Base-by-base conservation (phyloP, 2,329 filamentous ascomycete genomes). In the Triangularia verruculosa region DNA sequence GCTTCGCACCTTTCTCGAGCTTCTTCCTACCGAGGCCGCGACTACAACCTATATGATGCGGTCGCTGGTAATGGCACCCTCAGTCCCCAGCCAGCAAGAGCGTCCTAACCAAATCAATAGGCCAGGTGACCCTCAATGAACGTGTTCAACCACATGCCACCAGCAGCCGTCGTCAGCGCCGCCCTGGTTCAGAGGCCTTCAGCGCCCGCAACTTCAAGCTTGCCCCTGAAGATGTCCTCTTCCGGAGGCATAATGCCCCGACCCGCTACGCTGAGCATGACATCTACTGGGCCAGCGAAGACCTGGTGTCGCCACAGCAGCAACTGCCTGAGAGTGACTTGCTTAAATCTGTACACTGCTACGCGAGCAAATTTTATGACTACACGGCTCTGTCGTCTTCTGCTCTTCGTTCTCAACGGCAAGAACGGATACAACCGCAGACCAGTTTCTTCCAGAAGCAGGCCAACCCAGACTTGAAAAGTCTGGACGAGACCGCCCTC, bases 401-500 rank as follows among this genome's bases (percentile, higher is more conserved):
- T 17, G n/a, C 4, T 17, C 39, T 20, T 17, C 39, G 20, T 20
- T 47, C 39, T 17, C 17, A 43, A n/a, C 34, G 2, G 13, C 30
- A 32, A 11, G 11, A 12, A 32, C 34, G 20, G 39, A 47, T 17
- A 20, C 39, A 47, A 20, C n/a, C 39, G 13, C 22, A 54, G 22
- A n/a, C 20, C 12, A 6, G 15, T 4, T 28, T 24, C 22, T 28
- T 25, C 51, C 22, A 43, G 12, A 25, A 13, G 39, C 25, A 17
- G 52, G 15, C 4, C 13, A 28, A 28, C 20, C 70, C 82, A 39
- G 80, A 85, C 64, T 81, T 85, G 72, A 74, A 82, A 67, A 90
- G 86, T 74, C 86, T 94, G 84, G 89, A 94, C 72, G 91, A 92
- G 77, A 92, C 89, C 13, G 90, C 90, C 3, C 79, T 94, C 63